Conservation (phyloP, 805 yeast genomes). For the Starmerella vaccinii region DNA sequence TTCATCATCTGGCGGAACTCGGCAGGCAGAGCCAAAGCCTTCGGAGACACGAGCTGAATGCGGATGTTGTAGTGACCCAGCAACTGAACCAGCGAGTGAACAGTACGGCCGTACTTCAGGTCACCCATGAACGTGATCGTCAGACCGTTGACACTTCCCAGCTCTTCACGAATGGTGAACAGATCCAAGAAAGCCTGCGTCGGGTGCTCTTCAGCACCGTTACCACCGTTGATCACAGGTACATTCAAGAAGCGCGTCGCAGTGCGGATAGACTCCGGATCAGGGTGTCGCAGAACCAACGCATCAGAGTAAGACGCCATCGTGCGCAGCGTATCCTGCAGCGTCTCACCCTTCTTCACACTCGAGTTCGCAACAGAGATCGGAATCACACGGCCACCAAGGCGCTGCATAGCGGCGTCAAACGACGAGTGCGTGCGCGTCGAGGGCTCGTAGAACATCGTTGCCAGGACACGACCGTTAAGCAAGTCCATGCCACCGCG, state of each 20-base stretch:
- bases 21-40: slow-evolving; percentile 74
- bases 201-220: slow-evolving; percentile 97
- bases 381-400: slow-evolving; percentile 94
- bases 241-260: slow-evolving; percentile 96
- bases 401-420: slow-evolving; percentile 98
- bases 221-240: slow-evolving; percentile 96
- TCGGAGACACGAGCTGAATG: slow-evolving; percentile 84
- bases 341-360: slow-evolving; percentile 94
- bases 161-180: slow-evolving; percentile 96
- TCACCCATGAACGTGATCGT: slow-evolving; percentile 99
- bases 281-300: slow-evolving; percentile 92
- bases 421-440: slow-evolving; percentile 95
- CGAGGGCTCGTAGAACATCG: slow-evolving; percentile 96
- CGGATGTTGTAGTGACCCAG: slow-evolving; percentile 87
- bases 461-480: slow-evolving; percentile 82
- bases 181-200: slow-evolving; percentile 95
- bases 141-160: slow-evolving; percentile 96
- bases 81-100: slow-evolving; percentile 86
- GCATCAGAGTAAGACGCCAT: slow-evolving; percentile 95
- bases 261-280: slow-evolving; percentile 78
- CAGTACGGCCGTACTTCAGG: slow-evolving; percentile 95
- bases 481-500: slow-evolving; percentile 86
- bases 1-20: slow-evolving; percentile 57
- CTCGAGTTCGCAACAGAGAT: slow-evolving; percentile 81
- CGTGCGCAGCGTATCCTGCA: slow-evolving; percentile 92